phyloP scores from a whole-genome alignment of 495 filamentous ascomycete species.

The Pyrenopolyporus hunteri region DNA sequence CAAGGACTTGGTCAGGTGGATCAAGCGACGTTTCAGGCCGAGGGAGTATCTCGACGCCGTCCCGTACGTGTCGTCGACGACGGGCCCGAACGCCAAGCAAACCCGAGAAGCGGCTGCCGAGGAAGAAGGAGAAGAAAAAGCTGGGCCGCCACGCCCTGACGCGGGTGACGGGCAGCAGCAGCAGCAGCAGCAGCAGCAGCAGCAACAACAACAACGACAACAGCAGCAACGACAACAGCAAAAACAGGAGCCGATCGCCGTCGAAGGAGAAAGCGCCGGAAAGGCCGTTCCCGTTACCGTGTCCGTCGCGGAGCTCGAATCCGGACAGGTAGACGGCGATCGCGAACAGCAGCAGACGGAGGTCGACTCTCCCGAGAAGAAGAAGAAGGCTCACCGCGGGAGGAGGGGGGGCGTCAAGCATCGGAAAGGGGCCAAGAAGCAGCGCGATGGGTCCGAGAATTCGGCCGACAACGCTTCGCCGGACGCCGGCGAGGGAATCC shows the following conservation, averaged over 20 bases:
- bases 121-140: too few species aligned
- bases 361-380: conserved; percentile 51
- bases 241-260: background rate
- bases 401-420: conserved; percentile 80
- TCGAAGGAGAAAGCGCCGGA: background rate
- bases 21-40: conserved; percentile 17
- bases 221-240: too few species aligned
- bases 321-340: conserved; percentile 43
- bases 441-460: conserved; percentile 46
- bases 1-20: conserved; percentile 43
- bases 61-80: conserved; percentile 34
- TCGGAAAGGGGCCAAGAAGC: conserved; percentile 60
- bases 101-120: background rate
- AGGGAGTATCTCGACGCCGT: conserved; percentile 27
- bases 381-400: conserved; percentile 84
- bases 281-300: conserved; percentile 15
- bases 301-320: conserved; percentile 43
- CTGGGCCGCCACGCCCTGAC: too few species aligned
- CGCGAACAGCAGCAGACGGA: conserved; percentile 46
- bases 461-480: conserved; percentile 50
- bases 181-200: too few species aligned
- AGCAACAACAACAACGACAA: too few species aligned
- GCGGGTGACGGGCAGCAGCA: too few species aligned
- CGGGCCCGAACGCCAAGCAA: background rate
- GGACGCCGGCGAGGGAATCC: conserved; percentile 40